Evolutionary conservation across 2,329 filamentous ascomycete species (phyloP).

Genomic region (Monosporascus sp.): DNA sequence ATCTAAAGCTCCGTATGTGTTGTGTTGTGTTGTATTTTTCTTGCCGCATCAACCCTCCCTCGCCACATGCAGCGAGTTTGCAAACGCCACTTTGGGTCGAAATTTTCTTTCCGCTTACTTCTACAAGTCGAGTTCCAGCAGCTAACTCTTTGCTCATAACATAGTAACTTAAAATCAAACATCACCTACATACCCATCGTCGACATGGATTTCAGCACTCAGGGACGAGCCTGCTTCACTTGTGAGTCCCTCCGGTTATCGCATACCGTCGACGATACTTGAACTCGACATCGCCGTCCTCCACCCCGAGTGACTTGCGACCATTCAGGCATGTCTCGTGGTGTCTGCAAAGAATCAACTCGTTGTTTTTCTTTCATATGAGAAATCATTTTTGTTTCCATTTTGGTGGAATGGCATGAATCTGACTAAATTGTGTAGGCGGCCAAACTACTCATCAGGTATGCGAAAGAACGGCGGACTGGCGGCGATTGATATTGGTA

Average conservation of each 20-base stretch:
- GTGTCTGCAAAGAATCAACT: background rate
- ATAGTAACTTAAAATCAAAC: background rate
- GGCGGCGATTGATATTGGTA: slow-evolving; percentile 10
- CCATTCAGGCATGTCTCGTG: background rate
- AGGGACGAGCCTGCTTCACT: slow-evolving; percentile 45
- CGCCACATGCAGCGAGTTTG: too few relatives aligned
- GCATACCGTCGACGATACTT: background rate
- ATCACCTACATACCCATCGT: slow-evolving; percentile 1
- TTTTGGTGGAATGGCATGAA: slow-evolving; percentile 12
- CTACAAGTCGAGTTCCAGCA: background rate
- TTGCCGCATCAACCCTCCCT: too few relatives aligned
- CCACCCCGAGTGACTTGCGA: background rate
- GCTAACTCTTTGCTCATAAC: slow-evolving; percentile 2
- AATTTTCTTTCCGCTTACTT: background rate
- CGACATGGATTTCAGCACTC: slow-evolving; percentile 38
- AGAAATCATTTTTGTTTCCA: slow-evolving; percentile 15
- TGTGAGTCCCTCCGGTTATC: slow-evolving; percentile 32
- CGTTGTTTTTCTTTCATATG: slow-evolving; percentile 5
- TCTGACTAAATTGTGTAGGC: slow-evolving; percentile 44
- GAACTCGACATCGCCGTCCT: background rate
- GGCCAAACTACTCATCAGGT: slow-evolving; percentile 72
- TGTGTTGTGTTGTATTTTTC: too few relatives aligned
- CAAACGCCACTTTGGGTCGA: too few relatives aligned
- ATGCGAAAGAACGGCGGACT: slow-evolving; percentile 32
- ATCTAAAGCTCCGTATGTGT: too few relatives aligned